phyloP scores from a whole-genome alignment of 2,329 filamentous ascomycete species.

The Pseudogymnoascus destructans region DNA sequence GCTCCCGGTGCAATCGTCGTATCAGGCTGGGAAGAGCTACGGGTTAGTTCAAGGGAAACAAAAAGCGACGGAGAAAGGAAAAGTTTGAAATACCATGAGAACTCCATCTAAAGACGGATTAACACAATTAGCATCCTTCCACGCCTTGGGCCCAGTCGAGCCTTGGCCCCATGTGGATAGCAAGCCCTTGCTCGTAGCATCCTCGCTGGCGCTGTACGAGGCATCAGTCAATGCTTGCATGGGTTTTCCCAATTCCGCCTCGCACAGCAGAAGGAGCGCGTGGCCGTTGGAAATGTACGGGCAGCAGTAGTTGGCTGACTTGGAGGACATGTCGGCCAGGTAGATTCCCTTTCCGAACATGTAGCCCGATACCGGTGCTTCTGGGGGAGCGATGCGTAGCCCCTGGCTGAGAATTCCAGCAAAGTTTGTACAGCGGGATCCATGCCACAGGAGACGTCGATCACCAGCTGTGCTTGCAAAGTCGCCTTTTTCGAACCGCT shows the following conservation, averaged over 20 bases:
- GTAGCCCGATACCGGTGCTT: slow-evolving; percentile 67
- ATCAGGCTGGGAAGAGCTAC: slow-evolving; percentile 35
- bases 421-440: slow-evolving; percentile 70
- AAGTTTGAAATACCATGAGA: slow-evolving; percentile 45
- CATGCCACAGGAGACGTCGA: slow-evolving; percentile 75
- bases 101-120: slow-evolving; percentile 53
- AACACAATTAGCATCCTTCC: slow-evolving; percentile 63
- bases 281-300: slow-evolving; percentile 48
- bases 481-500: slow-evolving; percentile 28
- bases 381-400: slow-evolving; percentile 75
- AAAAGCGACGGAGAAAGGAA: background rate
- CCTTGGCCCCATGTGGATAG: slow-evolving; percentile 62
- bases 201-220: slow-evolving; percentile 49
- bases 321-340: slow-evolving; percentile 71
- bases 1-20: slow-evolving; percentile 32
- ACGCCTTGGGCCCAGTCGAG: slow-evolving; percentile 45
- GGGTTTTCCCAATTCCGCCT: slow-evolving; percentile 67
- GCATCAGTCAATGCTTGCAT: slow-evolving; percentile 49
- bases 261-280: slow-evolving; percentile 68
- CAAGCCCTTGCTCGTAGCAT: slow-evolving; percentile 46
- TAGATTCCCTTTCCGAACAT: slow-evolving; percentile 91
- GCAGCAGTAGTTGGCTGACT: slow-evolving; percentile 68
- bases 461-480: slow-evolving; percentile 33
- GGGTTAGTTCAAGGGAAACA: slow-evolving; percentile 8
- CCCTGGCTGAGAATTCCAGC: slow-evolving; percentile 80